Conservation (phyloP, 345 rosid genomes). For the Crucihimalaya himalaica region DNA sequence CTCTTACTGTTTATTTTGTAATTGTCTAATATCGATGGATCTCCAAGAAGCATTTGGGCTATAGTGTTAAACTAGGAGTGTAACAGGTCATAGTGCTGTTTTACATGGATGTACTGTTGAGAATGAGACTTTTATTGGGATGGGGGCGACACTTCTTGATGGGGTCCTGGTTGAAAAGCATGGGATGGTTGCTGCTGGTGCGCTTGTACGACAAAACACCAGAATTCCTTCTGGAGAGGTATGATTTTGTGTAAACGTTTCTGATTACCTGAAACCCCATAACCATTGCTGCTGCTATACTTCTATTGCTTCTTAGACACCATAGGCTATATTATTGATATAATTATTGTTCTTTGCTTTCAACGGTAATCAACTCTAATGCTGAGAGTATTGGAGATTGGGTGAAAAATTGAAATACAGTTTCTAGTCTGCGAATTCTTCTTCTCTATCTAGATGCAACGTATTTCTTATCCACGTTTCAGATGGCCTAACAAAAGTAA, state of each 20-base stretch:
- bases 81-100: constrained; percentile 91
- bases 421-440: neutral
- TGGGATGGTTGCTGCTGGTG: constrained; percentile 95
- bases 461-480: neutral
- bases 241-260: constrained; percentile 12
- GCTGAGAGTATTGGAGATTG: neutral
- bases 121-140: constrained; percentile 88
- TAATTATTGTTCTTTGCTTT: neutral
- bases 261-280: neutral
- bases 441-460: neutral
- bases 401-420: constrained; percentile 5
- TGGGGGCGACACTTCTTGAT: constrained; percentile 93
- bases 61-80: constrained; percentile 34
- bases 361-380: constrained; percentile 6
- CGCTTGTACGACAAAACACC: constrained; percentile 92
- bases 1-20: constrained; percentile 4
- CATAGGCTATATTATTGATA: constrained; percentile 3
- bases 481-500: neutral
- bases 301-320: constrained; percentile 17
- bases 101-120: constrained; percentile 95
- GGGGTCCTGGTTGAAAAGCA: constrained; percentile 88
- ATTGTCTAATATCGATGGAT: neutral
- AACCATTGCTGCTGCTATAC: neutral
- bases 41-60: constrained; percentile 15
- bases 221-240: constrained; percentile 91